Base-by-base conservation (phyloP, 169 alveolate genomes). In the Plasmodium vivax region DNA sequence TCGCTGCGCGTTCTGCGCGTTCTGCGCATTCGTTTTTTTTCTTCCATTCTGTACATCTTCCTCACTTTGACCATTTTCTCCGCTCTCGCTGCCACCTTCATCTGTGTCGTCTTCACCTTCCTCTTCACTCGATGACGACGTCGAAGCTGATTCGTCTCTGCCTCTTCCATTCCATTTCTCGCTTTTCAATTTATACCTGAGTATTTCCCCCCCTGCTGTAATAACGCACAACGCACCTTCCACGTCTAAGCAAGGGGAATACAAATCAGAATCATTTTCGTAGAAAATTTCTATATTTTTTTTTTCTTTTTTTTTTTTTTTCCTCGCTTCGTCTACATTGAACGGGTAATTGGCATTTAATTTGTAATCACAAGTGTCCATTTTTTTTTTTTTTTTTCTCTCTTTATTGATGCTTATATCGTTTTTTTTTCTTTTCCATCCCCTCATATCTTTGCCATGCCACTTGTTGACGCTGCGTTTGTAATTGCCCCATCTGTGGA, bases 211-310 rank as follows among this genome's bases (percentile, higher is more conserved):
- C 47, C 56, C 77, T 71, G 38, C 92, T 23, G 95, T 23, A 73
- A 83, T 83, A 41, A 54, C 92, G 58, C 95, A 92, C 84, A 92
- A 81, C 27, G 68, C 72, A 30, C 92, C 92, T 3, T 92, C 95
- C 30, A 45, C 56, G 62, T 92, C 92, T 92, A 92, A 36, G 38
- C 95, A 92, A 45, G 95, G 95, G 62, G 95, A 81, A 92, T 56
- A 92, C 54, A 92, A 51, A 82, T 83, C 81, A 36, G 41, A 71
- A 10, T 81, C 92, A 92, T 73, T 92, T 82, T 92, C 82, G 62
- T 79, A 92, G 45, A 92, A 83, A 47, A 92, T 75, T 82, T 92
- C 92, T 45, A 92, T 41, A 41, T 72, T 9, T 56, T 71, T 51
- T 77, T 92, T 92, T 82, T 47, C 75, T 47, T 12, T 12, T 47